These are phyloP conservation scores for Ceratobasidium sp. DNA, from an alignment of 1,284 basidiomycete species.

Conservation along the genomic window DNA sequence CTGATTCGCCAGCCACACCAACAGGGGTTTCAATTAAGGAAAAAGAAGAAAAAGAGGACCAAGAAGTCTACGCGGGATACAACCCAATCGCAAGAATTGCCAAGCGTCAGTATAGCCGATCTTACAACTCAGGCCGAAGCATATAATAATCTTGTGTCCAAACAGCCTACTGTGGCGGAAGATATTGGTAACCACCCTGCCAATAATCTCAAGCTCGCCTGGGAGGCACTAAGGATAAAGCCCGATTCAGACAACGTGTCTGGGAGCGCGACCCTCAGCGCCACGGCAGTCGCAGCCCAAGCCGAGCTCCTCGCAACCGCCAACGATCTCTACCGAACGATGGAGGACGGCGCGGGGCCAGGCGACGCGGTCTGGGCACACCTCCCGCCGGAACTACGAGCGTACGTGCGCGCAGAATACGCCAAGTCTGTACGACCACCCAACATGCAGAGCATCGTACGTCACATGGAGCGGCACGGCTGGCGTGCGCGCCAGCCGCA, in stretches of 20 bases:
- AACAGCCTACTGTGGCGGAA: no score
- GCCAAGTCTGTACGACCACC: constrained; percentile 35
- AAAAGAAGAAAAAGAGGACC: no score
- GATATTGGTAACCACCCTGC: constrained; percentile 49
- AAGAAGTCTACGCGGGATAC: no score
- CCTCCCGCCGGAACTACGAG: constrained; percentile 33
- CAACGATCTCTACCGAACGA: constrained; percentile 66
- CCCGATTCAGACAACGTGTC: constrained; percentile 63
- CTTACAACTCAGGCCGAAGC: no score
- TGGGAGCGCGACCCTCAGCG: constrained; percentile 60
- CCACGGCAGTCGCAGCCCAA: constrained; percentile 58
- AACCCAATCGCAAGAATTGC: no score
- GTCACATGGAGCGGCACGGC: constrained; percentile 34
- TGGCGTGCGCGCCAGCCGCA: constrained; percentile 49
- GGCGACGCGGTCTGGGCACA: constrained; percentile 26
- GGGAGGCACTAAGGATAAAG: constrained; percentile 55
- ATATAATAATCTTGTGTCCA: no score
- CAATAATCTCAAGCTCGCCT: constrained; percentile 42
- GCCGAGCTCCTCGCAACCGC: constrained; percentile 65
- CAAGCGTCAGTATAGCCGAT: no score
- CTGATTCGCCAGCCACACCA: no score
- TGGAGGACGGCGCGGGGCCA: constrained; percentile 58
- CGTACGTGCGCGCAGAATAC: constrained; percentile 39
- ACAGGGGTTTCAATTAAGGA: no score
- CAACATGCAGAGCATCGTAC: constrained; percentile 27